Evolutionary conservation across 495 filamentous ascomycete species (phyloP).

Genomic region (Venustampulla echinocandica): DNA sequence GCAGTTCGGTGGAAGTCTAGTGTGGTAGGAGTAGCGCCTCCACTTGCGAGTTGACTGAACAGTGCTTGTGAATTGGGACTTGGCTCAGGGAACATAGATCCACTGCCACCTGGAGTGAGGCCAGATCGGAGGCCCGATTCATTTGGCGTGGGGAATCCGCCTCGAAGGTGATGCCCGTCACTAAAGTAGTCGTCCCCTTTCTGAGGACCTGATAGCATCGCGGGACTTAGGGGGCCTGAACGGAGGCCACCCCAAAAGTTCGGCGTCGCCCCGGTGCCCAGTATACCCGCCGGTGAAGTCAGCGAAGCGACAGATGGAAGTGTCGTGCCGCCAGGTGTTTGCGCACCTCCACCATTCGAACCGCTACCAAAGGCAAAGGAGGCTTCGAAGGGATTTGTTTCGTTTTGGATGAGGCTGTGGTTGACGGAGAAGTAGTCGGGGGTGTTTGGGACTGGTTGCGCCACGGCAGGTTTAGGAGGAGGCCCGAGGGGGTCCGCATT

Average conservation of each 20-base stretch:
- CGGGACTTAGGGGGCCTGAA: slow-evolving; percentile 89
- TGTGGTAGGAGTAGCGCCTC: slow-evolving; percentile 78
- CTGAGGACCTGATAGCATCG: slow-evolving; percentile 83
- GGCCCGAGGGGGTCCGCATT: slow-evolving; percentile 54
- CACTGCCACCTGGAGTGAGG: slow-evolving; percentile 88
- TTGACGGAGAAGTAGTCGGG: slow-evolving; percentile 70
- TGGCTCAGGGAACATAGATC: slow-evolving; percentile 93
- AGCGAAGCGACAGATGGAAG: slow-evolving; percentile 86
- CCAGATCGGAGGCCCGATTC: slow-evolving; percentile 90
- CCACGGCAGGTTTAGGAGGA: slow-evolving; percentile 60
- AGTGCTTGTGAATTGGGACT: slow-evolving; percentile 79
- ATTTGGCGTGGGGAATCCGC: slow-evolving; percentile 82
- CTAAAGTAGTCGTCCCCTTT: slow-evolving; percentile 58
- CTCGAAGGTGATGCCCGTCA: slow-evolving; percentile 74
- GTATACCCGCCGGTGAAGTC: slow-evolving; percentile 76
- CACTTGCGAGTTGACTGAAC: slow-evolving; percentile 68
- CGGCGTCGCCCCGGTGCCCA: slow-evolving; percentile 59
- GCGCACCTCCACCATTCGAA: slow-evolving; percentile 39
- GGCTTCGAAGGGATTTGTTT: slow-evolving; percentile 94
- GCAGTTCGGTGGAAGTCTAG: slow-evolving; percentile 94
- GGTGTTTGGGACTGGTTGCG: slow-evolving; percentile 44
- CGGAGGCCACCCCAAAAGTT: slow-evolving; percentile 82
- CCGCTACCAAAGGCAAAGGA: slow-evolving; percentile 59
- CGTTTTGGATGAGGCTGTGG: slow-evolving; percentile 57
- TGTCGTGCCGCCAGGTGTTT: slow-evolving; percentile 83